A percentile compares a stretch with the other conserved stretches of the same genome.
These are phyloP conservation scores for Candida schatavii DNA, from an alignment of 805 yeast species.

Conservation along the genomic window DNA sequence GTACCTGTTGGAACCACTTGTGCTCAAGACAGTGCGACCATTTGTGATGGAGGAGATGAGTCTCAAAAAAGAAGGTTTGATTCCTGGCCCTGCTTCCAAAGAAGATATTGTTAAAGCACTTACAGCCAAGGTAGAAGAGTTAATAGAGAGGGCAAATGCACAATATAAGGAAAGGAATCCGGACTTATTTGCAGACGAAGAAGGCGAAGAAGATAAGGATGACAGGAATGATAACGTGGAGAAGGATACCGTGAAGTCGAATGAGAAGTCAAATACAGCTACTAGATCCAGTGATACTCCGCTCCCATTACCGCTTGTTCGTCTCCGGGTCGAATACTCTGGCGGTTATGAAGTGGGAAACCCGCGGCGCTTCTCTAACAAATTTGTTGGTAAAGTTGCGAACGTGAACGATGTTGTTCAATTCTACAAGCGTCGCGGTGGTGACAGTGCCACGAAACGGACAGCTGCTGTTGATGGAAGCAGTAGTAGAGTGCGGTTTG, in stretches of 20 bases:
- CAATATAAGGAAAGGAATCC: constrained; percentile 42
- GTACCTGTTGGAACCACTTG: constrained; percentile 57
- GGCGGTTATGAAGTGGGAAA: constrained; percentile 93
- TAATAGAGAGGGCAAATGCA: constrained; percentile 58
- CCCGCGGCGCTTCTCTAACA: constrained; percentile 81
- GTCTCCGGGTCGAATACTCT: constrained; percentile 82
- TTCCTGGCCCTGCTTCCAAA: constrained; percentile 59
- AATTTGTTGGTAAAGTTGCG: constrained; percentile 89
- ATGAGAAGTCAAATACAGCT: constrained; percentile 11
- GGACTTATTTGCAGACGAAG: constrained; percentile 22
- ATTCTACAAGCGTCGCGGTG: constrained; percentile 50
- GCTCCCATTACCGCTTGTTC: constrained; percentile 74
- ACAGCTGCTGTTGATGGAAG: constrained; percentile 12
- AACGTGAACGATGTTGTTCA: constrained; percentile 84
- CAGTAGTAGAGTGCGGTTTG: constrained; percentile 13
- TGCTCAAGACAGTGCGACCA: constrained; percentile 73
- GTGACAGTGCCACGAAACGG: constrained; percentile 14
- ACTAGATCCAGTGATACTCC: background rate
- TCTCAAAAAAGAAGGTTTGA: constrained; percentile 50
- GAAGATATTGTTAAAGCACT: constrained; percentile 61
- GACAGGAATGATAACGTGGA: constrained; percentile 5
- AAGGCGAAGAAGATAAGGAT: constrained; percentile 6
- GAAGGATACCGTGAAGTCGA: background rate
- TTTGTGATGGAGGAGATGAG: constrained; percentile 69
- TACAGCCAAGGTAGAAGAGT: constrained; percentile 58